phyloP scores from a whole-genome alignment of 306 rosid genomes.

The Betula pendula region DNA sequence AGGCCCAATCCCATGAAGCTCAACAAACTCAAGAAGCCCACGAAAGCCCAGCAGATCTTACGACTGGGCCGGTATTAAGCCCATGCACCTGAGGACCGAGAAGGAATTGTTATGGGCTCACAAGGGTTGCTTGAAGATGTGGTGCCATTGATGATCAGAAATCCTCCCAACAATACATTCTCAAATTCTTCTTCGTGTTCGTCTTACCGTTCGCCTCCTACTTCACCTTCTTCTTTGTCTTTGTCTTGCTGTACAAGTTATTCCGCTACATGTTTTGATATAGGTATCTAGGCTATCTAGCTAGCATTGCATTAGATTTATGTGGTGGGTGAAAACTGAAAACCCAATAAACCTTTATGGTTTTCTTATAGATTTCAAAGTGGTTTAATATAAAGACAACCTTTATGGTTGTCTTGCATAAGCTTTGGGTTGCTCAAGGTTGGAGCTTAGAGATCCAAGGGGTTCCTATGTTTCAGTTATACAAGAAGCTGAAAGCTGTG shows the following conservation, averaged over 20 bases:
- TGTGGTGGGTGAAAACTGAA: background rate
- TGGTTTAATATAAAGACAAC: background rate
- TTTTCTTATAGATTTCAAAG: background rate
- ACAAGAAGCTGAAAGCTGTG: too few species aligned
- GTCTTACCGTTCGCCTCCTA: slow-evolving; percentile 41
- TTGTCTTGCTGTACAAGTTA: slow-evolving; percentile 43
- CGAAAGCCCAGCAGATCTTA: slow-evolving; percentile 25
- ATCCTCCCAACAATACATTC: slow-evolving; percentile 45
- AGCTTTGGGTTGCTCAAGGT: too few species aligned
- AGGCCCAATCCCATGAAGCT: slow-evolving; percentile 20
- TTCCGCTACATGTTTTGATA: slow-evolving; percentile 29
- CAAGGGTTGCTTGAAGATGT: slow-evolving; percentile 89
- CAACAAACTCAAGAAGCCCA: slow-evolving; percentile 57
- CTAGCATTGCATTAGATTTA: slow-evolving; percentile 10
- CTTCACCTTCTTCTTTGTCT: slow-evolving; percentile 45
- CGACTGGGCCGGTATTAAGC: background rate
- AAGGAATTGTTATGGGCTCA: slow-evolving; percentile 32
- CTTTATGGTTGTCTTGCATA: too few species aligned
- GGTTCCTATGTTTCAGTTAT: too few species aligned
- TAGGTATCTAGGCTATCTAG: slow-evolving; percentile 45
- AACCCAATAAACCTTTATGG: background rate
- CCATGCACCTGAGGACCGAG: slow-evolving; percentile 24
- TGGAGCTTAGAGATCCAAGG: too few species aligned
- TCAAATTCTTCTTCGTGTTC: slow-evolving; percentile 49
- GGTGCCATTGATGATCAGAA: slow-evolving; percentile 79